A percentile compares a stretch with the other conserved stretches of the same genome.
Conservation (phyloP, 106 monocot species). For the Xerophyta viscosa region DNA sequence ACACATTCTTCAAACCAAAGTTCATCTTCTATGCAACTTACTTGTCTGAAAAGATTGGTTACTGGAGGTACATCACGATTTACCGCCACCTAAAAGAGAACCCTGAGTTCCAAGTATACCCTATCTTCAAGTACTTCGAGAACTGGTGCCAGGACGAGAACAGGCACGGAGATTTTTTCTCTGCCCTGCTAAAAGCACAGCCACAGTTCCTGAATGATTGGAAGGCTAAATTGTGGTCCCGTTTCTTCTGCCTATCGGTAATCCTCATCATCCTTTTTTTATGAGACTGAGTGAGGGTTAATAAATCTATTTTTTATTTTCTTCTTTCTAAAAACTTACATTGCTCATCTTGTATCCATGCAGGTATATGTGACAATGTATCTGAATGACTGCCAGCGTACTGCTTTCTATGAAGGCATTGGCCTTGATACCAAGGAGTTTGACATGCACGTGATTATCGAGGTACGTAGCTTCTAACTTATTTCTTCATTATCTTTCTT, state of each 20-base stretch:
- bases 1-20: conserved; percentile 99
- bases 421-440: conserved; percentile 94
- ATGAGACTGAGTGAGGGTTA: too few relatives aligned
- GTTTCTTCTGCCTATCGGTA: conserved; percentile 99
- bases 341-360: too few relatives aligned
- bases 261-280: too few relatives aligned
- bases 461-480: conserved; percentile 65
- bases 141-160: conserved; percentile 99
- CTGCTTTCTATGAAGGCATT: conserved; percentile 89
- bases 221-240: conserved; percentile 94
- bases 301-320: not conserved
- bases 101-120: conserved; percentile 82
- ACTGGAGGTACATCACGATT: conserved; percentile 99
- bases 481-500: too few relatives aligned
- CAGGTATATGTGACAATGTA: conserved; percentile 99
- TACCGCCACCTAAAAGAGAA: conserved; percentile 87
- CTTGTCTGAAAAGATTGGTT: conserved; percentile 94
- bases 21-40: conserved; percentile 98
- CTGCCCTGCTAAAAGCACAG: conserved; percentile 95
- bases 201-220: conserved; percentile 98
- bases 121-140: conserved; percentile 99
- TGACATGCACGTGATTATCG: conserved; percentile 99
- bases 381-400: conserved; percentile 87
- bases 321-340: too few relatives aligned
- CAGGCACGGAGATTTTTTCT: conserved; percentile 97